phyloP scores from a whole-genome alignment of 305 asterid genomes.

The Fraxinus latifolia region DNA sequence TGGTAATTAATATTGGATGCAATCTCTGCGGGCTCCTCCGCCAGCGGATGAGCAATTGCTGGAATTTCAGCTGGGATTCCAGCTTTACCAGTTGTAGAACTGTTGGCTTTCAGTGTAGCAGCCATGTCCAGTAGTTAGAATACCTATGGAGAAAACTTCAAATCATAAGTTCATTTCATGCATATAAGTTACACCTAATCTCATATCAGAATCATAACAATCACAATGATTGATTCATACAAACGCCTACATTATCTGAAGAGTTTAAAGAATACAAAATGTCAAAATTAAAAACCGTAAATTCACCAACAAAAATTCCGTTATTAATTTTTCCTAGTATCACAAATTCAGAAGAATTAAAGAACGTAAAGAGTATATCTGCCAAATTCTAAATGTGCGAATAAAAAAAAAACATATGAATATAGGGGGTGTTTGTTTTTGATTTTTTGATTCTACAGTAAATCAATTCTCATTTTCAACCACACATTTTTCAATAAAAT shows the following conservation, averaged over 20 bases:
- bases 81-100: conserved; percentile 27
- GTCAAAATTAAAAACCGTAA: background rate
- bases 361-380: background rate
- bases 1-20: conserved; percentile 91
- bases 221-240: background rate
- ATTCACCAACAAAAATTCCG: background rate
- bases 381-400: background rate
- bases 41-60: conserved; percentile 66
- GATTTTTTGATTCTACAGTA: too few species aligned
- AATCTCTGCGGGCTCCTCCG: conserved; percentile 60
- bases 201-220: background rate
- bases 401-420: background rate
- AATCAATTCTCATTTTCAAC: too few species aligned
- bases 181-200: background rate
- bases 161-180: background rate
- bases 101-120: conserved; percentile 37
- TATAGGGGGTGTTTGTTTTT: background rate
- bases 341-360: background rate
- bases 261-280: background rate
- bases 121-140: conserved; percentile 40
- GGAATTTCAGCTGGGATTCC: conserved; percentile 46
- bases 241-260: background rate
- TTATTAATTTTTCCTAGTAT: background rate
- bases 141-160: background rate
- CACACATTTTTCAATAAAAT: too few species aligned